phyloP scores from a whole-genome alignment of 805 yeast species.

The Metschnikowia henanensis region DNA sequence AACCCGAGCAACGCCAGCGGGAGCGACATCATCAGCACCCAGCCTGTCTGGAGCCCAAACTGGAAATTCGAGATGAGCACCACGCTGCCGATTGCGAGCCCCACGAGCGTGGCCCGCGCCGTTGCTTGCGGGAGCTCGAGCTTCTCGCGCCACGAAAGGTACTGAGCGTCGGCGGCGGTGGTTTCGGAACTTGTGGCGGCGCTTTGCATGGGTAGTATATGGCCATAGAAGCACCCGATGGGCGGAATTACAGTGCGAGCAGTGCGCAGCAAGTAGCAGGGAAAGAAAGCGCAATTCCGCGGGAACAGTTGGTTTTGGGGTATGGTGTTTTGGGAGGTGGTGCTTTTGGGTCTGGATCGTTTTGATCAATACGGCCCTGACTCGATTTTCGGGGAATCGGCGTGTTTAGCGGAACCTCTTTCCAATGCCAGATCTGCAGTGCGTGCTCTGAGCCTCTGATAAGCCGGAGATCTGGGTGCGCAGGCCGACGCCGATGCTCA shows the following conservation, averaged over 20 bases:
- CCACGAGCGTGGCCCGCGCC: constrained; percentile 68
- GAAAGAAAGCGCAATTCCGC: no score
- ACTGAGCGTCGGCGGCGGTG: constrained; percentile 1
- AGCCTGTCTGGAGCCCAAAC: constrained; percentile 95
- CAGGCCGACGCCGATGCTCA: not conserved
- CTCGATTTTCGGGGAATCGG: no score
- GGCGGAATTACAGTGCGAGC: not conserved
- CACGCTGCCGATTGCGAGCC: constrained; percentile 81
- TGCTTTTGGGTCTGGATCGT: no score
- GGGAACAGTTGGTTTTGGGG: no score
- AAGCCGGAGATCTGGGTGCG: not conserved
- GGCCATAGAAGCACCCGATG: not conserved
- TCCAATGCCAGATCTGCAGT: not conserved
- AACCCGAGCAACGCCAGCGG: no score
- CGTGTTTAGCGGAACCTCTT: no score
- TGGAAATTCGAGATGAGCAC: constrained; percentile 90
- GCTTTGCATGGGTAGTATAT: not conserved
- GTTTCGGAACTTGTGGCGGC: not conserved
- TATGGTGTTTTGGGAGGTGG: no score
- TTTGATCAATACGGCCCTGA: no score
- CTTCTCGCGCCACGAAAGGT: constrained; percentile 37
- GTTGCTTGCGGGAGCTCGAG: constrained; percentile 67
- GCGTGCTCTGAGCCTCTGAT: not conserved
- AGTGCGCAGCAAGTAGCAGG: no score
- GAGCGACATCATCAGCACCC: constrained; percentile 99